Conservation (phyloP, 768 basidiomycete species). For the Mycena leptocephala region DNA sequence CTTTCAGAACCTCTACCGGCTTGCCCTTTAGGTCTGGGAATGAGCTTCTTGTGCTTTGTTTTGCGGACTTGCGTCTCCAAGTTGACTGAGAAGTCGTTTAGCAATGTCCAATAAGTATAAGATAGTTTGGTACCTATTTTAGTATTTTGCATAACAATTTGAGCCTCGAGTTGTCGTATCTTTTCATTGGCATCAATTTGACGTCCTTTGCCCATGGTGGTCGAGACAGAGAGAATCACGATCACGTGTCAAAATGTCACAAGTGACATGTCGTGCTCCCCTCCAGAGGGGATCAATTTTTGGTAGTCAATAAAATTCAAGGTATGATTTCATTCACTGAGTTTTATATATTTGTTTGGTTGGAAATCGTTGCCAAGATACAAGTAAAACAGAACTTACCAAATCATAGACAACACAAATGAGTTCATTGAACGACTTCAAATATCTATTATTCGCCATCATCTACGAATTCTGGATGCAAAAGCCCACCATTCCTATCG, state of each 20-base stretch:
- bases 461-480: slow-evolving; percentile 6
- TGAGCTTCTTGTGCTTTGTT: not conserved
- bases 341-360: not conserved
- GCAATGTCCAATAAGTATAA: too few relatives aligned
- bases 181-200: too few relatives aligned
- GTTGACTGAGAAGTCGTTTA: too few relatives aligned
- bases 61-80: not conserved
- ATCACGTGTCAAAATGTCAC: not conserved
- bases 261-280: not conserved
- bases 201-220: too few relatives aligned
- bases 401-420: not conserved
- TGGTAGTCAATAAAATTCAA: not conserved
- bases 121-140: not conserved
- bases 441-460: not conserved
- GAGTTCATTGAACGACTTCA: not conserved
- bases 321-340: too few relatives aligned
- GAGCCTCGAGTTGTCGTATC: too few relatives aligned
- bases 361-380: not conserved
- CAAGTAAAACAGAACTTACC: not conserved
- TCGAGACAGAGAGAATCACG: not conserved
- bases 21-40: not conserved
- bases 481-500: slow-evolving; percentile 13
- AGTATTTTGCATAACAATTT: too few relatives aligned
- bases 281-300: not conserved
- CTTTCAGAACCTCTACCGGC: not conserved